Percentiles rank a stretch among this genome's conserved stretches.
phyloP scores from a whole-genome alignment of 495 filamentous ascomycete species.

The Aspergillus coremiiformis region DNA sequence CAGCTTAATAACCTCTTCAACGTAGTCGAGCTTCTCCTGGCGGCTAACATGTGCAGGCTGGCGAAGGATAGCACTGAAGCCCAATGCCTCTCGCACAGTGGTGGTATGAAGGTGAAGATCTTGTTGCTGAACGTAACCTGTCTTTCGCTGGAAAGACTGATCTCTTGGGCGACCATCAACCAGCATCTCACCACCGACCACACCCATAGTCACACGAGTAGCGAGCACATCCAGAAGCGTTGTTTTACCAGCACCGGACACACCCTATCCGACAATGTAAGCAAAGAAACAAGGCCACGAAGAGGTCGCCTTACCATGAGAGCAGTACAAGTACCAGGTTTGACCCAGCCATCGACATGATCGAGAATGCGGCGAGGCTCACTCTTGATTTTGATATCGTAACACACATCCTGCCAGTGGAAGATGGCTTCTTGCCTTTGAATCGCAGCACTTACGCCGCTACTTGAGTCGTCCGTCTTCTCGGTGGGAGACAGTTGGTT shows the following conservation, averaged over 20 bases:
- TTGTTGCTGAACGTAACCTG: constrained; percentile 92
- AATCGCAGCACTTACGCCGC: constrained; percentile 32
- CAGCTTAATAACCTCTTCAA: constrained; percentile 89
- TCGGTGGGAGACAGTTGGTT: constrained; percentile 24
- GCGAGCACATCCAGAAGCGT: constrained; percentile 57
- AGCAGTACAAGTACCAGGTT: constrained; percentile 59
- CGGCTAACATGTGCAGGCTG: constrained; percentile 66
- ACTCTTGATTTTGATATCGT: constrained; percentile 57
- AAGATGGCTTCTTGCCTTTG: constrained; percentile 61
- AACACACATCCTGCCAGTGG: constrained; percentile 76
- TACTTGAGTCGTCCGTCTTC: constrained; percentile 37
- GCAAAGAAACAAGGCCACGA: neutral
- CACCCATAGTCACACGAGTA: constrained; percentile 45
- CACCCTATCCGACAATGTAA: constrained; percentile 28
- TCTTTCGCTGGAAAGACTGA: constrained; percentile 83
- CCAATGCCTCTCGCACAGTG: constrained; percentile 77
- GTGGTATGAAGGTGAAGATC: constrained; percentile 83
- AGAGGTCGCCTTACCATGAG: constrained; percentile 40
- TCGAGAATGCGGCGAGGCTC: constrained; percentile 53
- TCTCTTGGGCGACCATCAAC: constrained; percentile 53
- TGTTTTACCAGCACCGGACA: constrained; percentile 61
- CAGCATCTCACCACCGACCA: constrained; percentile 47
- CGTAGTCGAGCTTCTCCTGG: constrained; percentile 78
- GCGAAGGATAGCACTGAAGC: constrained; percentile 77
- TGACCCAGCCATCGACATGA: constrained; percentile 59